Base-by-base conservation (phyloP, 805 yeast genomes). In the Candida saitoana region DNA sequence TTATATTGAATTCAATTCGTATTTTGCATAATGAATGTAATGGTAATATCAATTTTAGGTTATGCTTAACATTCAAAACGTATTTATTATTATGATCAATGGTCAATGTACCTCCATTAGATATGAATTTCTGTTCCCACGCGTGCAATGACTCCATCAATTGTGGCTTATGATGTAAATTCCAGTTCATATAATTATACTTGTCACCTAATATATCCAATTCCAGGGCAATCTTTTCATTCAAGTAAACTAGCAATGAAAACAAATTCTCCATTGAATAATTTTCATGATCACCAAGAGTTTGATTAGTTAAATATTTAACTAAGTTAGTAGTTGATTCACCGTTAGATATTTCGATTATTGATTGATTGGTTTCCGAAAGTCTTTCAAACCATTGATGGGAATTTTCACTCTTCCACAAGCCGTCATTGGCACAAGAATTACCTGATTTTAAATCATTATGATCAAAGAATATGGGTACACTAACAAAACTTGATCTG, bases 61-160 rank as follows among this genome's bases (percentile, higher is more conserved):
- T 78, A 30, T 84, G 76, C 45, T 74, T 71, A 40, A 72, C 68
- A 46, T 69, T 71, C 42, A 82, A 73, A 8, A 75, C 62, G 33
- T 71, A 69, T 29, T 69, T 51, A 46, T 76, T 77, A 34, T 71
- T 67, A 20, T 76, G 76, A 48, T 74, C 74, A 20, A 82, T 73
- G 16, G 73, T 70, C 18, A 82, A 59, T 2, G 76, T 66, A 4
- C 93, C 93, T 7, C 84, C 86, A 50, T 77, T 82, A 48, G 71
- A 69, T 32, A 80, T 61, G 54, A 75, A 85, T 20, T 76, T 57
- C 14, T 71, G 67, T 59, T 85, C 93, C 91, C 91, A 85, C 19
- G 79, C 67, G 49, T 76, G 77, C 17, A 85, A 56, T 50, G 84
- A 58, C 9, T 74, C 61, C 48, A 77, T 81, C 40, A 85, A 70